Evolutionary conservation across 805 yeast species (phyloP).

Genomic region (Limtongia smithiae): DNA sequence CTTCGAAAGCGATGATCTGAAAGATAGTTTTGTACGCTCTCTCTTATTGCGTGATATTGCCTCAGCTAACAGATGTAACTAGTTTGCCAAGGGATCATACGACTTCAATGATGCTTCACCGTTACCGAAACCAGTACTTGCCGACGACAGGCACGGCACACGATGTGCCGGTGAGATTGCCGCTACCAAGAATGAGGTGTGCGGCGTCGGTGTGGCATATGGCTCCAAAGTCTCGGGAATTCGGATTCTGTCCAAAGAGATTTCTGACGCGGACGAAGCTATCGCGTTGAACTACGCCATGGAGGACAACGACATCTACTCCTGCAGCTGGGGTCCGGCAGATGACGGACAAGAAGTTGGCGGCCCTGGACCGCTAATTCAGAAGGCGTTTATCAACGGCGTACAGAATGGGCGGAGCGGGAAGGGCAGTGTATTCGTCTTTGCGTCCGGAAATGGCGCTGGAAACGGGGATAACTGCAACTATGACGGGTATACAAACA

Average conservation of each 20-base stretch:
- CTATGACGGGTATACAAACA: slow-evolving; percentile 94
- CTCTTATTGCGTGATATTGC: slow-evolving; percentile 32
- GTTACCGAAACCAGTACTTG: slow-evolving; percentile 74
- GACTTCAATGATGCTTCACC: slow-evolving; percentile 78
- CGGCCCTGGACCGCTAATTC: slow-evolving; percentile 74
- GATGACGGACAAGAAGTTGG: slow-evolving; percentile 87
- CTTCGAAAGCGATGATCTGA: slow-evolving; percentile 69
- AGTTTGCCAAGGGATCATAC: slow-evolving; percentile 71
- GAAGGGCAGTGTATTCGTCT: slow-evolving; percentile 85
- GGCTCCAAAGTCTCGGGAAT: slow-evolving; percentile 84
- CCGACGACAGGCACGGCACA: slow-evolving; percentile 91
- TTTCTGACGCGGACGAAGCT: slow-evolving; percentile 87
- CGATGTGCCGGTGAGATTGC: slow-evolving; percentile 98
- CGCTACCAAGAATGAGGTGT: slow-evolving; percentile 70
- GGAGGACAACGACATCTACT: slow-evolving; percentile 85
- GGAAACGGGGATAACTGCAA: slow-evolving; percentile 81
- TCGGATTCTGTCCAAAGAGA: slow-evolving; percentile 75
- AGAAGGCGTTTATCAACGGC: slow-evolving; percentile 78
- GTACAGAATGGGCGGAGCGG: slow-evolving; percentile 73
- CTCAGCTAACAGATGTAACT: too few relatives aligned
- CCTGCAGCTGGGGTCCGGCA: slow-evolving; percentile 98
- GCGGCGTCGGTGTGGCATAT: slow-evolving; percentile 96
- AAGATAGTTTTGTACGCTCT: slow-evolving; percentile 46
- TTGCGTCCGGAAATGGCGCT: slow-evolving; percentile 96
- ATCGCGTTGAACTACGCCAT: slow-evolving; percentile 75